A percentile compares a stretch with the other conserved stretches of the same genome.
phyloP scores from a whole-genome alignment of 495 filamentous ascomycete species.

The Penicillium cinerascens region DNA sequence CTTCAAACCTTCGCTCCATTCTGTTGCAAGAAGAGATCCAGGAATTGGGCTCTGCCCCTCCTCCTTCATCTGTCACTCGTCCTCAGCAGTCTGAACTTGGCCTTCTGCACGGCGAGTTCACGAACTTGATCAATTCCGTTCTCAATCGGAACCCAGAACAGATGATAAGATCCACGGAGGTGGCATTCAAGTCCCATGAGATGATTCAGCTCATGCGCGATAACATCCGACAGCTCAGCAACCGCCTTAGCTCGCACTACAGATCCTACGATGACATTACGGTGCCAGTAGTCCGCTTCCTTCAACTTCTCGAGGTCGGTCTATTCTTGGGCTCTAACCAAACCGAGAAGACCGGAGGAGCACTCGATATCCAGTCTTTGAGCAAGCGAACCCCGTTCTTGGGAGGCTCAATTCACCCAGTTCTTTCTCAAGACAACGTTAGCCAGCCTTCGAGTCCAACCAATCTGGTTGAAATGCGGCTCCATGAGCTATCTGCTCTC shows the following conservation, averaged over 20 bases:
- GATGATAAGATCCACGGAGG: constrained; percentile 23
- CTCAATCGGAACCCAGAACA: constrained; percentile 53
- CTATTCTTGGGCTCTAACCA: constrained; percentile 53
- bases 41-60: constrained; percentile 58
- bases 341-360: constrained; percentile 17
- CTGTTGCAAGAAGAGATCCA: constrained; percentile 56
- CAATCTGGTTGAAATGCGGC: constrained; percentile 44
- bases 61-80: constrained; percentile 65
- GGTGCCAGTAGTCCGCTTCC: constrained; percentile 71
- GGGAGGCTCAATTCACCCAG: constrained; percentile 41
- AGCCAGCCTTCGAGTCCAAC: constrained; percentile 23
- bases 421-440: constrained; percentile 14
- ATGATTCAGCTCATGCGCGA: constrained; percentile 57
- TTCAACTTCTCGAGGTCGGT: constrained; percentile 76
- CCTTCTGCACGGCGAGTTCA: constrained; percentile 78
- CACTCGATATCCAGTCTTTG: constrained; percentile 35
- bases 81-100: constrained; percentile 63
- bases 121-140: constrained; percentile 65
- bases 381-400: constrained; percentile 61
- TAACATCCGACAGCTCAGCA: constrained; percentile 67
- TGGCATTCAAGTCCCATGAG: constrained; percentile 20
- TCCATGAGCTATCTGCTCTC: constrained; percentile 42
- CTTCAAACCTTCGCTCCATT: constrained; percentile 57
- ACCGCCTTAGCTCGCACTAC: constrained; percentile 62
- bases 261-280: constrained; percentile 81